Conservation (phyloP, 768 basidiomycete genomes). For the Nidula microcarpa region DNA sequence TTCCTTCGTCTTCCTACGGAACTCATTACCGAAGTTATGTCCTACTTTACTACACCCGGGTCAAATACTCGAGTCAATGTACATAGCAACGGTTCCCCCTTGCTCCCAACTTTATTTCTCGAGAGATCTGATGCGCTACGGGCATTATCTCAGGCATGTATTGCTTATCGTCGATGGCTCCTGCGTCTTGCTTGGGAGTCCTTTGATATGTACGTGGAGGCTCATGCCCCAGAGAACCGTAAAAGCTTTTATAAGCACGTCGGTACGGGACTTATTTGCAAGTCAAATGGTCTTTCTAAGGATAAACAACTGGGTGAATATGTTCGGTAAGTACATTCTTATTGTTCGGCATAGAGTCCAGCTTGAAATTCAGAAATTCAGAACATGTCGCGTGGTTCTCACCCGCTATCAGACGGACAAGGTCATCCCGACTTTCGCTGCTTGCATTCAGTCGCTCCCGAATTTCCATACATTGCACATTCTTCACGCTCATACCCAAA, state of each 20-base stretch:
- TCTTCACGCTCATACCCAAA: neutral
- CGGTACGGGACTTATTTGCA: neutral
- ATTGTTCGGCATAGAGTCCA: neutral
- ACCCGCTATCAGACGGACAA: neutral
- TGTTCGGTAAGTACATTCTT: neutral
- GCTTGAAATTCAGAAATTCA: neutral
- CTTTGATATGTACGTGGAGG: neutral
- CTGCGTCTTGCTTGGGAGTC: neutral
- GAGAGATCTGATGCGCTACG: neutral
- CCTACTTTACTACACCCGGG: no score
- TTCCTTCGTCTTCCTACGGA: no score
- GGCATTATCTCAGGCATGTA: constrained; percentile 1
- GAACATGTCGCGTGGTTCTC: neutral
- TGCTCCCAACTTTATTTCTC: no score
- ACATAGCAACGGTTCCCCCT: no score
- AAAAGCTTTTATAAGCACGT: neutral
- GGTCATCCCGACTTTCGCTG: neutral
- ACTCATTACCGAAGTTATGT: no score
- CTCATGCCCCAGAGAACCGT: neutral
- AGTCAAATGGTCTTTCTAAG: neutral
- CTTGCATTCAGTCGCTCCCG: neutral
- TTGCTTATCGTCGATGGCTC: neutral
- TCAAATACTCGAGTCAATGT: no score
- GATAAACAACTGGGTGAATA: neutral
- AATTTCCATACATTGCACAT: constrained; percentile 2